Conservation (phyloP, 331 rosid genomes). For the Erythrophleum ivorense region DNA sequence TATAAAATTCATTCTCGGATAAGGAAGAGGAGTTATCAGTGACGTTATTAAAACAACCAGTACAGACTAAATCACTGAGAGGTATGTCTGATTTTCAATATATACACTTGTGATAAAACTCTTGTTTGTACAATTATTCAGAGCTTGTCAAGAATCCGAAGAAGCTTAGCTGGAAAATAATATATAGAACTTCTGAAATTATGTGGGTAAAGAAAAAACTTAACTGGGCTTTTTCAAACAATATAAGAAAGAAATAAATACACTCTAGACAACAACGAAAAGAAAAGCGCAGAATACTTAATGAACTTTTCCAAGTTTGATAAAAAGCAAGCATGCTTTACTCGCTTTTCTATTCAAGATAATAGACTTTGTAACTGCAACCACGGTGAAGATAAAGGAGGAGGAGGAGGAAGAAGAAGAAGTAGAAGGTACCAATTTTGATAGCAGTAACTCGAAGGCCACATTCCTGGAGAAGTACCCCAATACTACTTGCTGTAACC, state of each 20-base stretch:
- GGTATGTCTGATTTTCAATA: constrained; percentile 1
- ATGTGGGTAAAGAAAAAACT: background rate
- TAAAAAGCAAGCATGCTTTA: constrained; percentile 35
- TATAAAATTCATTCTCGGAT: background rate
- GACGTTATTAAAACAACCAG: background rate
- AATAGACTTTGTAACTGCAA: background rate
- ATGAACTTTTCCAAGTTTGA: constrained; percentile 8
- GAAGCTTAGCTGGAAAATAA: background rate
- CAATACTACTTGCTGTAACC: constrained; percentile 95
- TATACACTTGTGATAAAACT: background rate
- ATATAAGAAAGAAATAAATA: background rate
- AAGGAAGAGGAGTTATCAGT: background rate
- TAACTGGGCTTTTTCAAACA: background rate
- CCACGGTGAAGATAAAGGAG: constrained; percentile 7
- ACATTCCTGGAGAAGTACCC: constrained; percentile 89
- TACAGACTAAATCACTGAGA: background rate
- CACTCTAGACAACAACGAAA: constrained; percentile 6
- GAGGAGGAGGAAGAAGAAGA: background rate
- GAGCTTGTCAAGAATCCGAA: background rate
- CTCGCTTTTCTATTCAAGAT: constrained; percentile 3
- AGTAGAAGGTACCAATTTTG: constrained; percentile 75
- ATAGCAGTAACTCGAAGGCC: constrained; percentile 93
- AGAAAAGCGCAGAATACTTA: constrained; percentile 19
- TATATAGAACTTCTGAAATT: background rate
- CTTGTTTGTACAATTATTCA: background rate